Evolutionary conservation across 1,139 yeast genomes (phyloP).

Genomic region (Candida sojae): DNA sequence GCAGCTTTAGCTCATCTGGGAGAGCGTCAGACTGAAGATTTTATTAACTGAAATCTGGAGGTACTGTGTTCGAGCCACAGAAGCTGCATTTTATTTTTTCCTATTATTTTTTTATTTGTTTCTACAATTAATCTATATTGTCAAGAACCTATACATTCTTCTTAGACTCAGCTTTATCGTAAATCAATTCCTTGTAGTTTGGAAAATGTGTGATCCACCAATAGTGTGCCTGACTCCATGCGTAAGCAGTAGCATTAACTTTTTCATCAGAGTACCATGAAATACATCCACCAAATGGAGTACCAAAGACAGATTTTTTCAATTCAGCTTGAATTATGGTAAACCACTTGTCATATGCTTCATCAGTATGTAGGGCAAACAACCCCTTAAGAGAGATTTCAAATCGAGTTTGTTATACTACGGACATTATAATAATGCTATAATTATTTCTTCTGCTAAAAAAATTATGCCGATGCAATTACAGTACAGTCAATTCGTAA

Average conservation of each 20-base stretch:
- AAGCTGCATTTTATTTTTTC: slow-evolving; percentile 33
- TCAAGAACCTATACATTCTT: background rate
- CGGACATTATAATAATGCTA: no score
- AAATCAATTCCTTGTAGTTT: slow-evolving; percentile 28
- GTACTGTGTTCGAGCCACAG: slow-evolving; percentile 61
- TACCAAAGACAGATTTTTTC: slow-evolving; percentile 36
- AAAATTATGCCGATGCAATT: no score
- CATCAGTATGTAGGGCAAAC: slow-evolving; percentile 9
- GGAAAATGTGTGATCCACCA: slow-evolving; percentile 32
- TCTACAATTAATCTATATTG: no score
- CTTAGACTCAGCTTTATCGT: slow-evolving; percentile 5
- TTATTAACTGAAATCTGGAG: slow-evolving; percentile 35
- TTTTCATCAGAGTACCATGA: slow-evolving; percentile 41
- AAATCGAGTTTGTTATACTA: no score
- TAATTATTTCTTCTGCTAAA: no score
- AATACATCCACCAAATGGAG: slow-evolving; percentile 44
- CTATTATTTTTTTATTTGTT: no score
- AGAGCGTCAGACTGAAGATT: slow-evolving; percentile 58
- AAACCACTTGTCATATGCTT: slow-evolving; percentile 40
- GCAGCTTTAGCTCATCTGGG: slow-evolving; percentile 41
- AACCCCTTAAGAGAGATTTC: no score
- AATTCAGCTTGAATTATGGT: slow-evolving; percentile 28
- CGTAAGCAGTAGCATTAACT: slow-evolving; percentile 38
- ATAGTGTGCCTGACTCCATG: slow-evolving; percentile 38
- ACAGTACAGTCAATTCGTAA: no score